Base-by-base conservation (phyloP, 164 flowering plant species). In the Liquidambar formosana region DNA sequence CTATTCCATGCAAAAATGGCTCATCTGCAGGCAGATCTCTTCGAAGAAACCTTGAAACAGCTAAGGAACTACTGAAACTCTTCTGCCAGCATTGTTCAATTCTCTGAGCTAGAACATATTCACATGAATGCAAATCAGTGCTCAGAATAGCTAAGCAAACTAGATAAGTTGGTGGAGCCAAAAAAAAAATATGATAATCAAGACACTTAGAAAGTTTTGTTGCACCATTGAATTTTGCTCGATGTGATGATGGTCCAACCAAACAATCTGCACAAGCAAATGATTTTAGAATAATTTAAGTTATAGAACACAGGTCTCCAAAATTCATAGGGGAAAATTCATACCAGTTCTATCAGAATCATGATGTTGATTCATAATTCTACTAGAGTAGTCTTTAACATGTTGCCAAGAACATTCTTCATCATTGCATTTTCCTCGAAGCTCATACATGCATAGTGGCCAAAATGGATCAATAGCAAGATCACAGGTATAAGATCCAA, bases 371-470 rank as follows among this genome's bases (percentile, higher is more conserved):
- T 54, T 54, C 14, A 26, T 61, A 60, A 68, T 81, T 61, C 66
- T 69, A 12, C 57, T 23, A 63, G 76, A 59, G 56, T 72, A 79
- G 78, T 86, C 85, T 71, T 75, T 86, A 9, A 73, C 69, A 77
- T 94, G 98, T 70, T 94, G 98, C 93, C 88, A 90, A 57, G 85
- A 65, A 64, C 98, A 94, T 76, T 89, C 85, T 49, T 85, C 93
- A 72, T 92, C 74, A 71, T 94, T 94, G 78, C 98, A 94, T 80
- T 83, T 90, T 64, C 98, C 98, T 52, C 97, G 90, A 56, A 94
- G 91, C 76, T 94, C 98, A 81, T 72, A 94, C 93, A 90, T 85
- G 84, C 98, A 94, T 67, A 90, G 79, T 25, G 97, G 96, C 98
- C 93, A 90, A 71, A 80, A 80, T 61, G 95, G 93, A 75, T 94